phyloP scores from a whole-genome alignment of 2,329 filamentous ascomycete genomes.

The Fusarium mundagurra region DNA sequence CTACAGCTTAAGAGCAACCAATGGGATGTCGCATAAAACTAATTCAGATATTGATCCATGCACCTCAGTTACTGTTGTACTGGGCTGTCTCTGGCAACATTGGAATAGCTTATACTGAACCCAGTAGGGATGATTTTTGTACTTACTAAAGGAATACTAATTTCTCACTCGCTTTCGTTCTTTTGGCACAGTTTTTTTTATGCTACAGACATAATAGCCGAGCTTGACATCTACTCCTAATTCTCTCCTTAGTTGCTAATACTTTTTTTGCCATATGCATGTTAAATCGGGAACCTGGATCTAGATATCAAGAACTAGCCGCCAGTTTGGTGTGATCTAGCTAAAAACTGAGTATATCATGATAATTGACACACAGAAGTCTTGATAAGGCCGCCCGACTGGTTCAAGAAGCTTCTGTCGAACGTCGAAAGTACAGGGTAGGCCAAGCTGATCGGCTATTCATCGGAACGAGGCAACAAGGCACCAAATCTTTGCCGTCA shows the following conservation, averaged over 20 bases:
- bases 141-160: neutral
- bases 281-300: too few species aligned
- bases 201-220: neutral
- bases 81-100: neutral
- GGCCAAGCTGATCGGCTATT: conserved; percentile 19
- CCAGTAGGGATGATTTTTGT: too few species aligned
- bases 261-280: neutral
- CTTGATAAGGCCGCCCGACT: neutral
- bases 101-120: neutral
- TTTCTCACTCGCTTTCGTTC: neutral
- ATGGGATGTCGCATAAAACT: neutral
- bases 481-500: conserved; percentile 33
- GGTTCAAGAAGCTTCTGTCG: neutral
- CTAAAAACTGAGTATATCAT: accelerated
- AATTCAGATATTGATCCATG: neutral
- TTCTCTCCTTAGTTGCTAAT: too few species aligned
- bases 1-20: neutral
- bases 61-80: neutral
- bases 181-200: neutral
- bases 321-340: neutral
- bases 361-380: neutral
- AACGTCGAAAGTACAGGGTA: conserved; percentile 10
- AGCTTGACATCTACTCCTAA: neutral
- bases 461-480: conserved; percentile 36
- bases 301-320: neutral